These are phyloP conservation scores for Boletus edulis DNA, from an alignment of 768 basidiomycete species.

Conservation along the genomic window DNA sequence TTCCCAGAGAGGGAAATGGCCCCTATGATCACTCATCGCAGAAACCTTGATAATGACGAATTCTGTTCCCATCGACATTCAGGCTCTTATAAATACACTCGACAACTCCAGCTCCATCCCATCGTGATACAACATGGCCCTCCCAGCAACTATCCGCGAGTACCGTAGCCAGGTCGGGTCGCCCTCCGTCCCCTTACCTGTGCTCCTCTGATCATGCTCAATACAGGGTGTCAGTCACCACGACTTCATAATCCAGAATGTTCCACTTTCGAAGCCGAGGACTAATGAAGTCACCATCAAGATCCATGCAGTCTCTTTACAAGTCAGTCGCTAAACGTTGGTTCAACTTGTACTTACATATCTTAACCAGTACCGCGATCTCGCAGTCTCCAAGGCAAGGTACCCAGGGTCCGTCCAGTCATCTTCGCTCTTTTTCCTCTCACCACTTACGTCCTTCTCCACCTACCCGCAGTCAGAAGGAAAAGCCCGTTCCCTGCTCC, in stretches of 20 bases:
- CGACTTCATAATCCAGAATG: constrained; percentile 28
- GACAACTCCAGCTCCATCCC: not conserved
- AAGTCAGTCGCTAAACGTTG: constrained; percentile 27
- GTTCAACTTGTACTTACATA: not conserved
- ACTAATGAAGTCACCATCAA: constrained; percentile 54
- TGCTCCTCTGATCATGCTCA: not conserved
- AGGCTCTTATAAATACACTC: not conserved
- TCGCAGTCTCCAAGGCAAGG: constrained; percentile 37
- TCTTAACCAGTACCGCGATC: constrained; percentile 47
- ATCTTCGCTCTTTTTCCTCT: constrained; percentile 21
- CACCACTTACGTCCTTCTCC: constrained; percentile 12
- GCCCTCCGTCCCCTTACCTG: not conserved
- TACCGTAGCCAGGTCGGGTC: constrained; percentile 14
- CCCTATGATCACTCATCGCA: too few species aligned
- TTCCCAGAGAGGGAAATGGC: too few species aligned
- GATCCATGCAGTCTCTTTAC: constrained; percentile 54
- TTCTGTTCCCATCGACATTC: too few species aligned
- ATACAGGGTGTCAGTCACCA: constrained; percentile 24
- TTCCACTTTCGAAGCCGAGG: constrained; percentile 32
- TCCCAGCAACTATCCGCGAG: constrained; percentile 13
- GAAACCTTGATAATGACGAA: too few species aligned
- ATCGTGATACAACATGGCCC: constrained; percentile 3
- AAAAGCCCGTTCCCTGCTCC: constrained; percentile 35
- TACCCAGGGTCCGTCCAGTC: constrained; percentile 37
- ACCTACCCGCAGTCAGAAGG: constrained; percentile 18